These are phyloP conservation scores for Xylaria sp. DNA, from an alignment of 2,329 filamentous ascomycete species.

Conservation along the genomic window DNA sequence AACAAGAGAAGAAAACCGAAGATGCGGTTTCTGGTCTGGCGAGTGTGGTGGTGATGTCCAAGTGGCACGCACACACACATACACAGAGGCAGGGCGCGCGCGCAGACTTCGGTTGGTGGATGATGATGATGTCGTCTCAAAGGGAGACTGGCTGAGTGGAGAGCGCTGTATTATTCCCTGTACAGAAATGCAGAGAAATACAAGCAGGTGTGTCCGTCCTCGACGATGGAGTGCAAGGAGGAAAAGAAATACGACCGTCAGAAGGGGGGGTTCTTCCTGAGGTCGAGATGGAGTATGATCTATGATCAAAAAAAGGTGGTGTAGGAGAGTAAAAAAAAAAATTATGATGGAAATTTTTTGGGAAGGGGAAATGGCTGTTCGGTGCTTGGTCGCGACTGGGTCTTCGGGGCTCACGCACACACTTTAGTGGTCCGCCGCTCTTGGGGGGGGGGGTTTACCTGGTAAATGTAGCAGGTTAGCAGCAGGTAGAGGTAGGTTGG, in stretches of 20 bases:
- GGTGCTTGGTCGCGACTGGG: constrained; percentile 19
- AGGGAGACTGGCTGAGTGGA: constrained; percentile 28
- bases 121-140: constrained; percentile 21
- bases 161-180: constrained; percentile 31
- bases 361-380: constrained; percentile 29
- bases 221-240: constrained; percentile 27
- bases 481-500: too few species aligned
- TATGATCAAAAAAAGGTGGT: constrained; percentile 33
- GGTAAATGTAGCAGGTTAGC: too few species aligned
- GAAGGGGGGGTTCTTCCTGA: constrained; percentile 29
- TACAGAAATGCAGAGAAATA: constrained; percentile 35
- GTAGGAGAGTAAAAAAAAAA: constrained; percentile 32
- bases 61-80: not conserved
- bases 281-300: constrained; percentile 34
- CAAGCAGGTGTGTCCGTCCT: constrained; percentile 29
- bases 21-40: constrained; percentile 1
- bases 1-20: constrained; percentile 17
- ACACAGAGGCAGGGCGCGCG: constrained; percentile 16
- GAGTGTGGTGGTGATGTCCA: constrained; percentile 5
- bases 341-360: constrained; percentile 36
- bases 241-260: constrained; percentile 31
- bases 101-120: constrained; percentile 25
- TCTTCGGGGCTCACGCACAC: not conserved
- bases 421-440: not conserved
- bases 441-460: not conserved